Evolutionary conservation across 2,329 filamentous ascomycete species (phyloP).

Genomic region (Colletotrichum camelliae): DNA sequence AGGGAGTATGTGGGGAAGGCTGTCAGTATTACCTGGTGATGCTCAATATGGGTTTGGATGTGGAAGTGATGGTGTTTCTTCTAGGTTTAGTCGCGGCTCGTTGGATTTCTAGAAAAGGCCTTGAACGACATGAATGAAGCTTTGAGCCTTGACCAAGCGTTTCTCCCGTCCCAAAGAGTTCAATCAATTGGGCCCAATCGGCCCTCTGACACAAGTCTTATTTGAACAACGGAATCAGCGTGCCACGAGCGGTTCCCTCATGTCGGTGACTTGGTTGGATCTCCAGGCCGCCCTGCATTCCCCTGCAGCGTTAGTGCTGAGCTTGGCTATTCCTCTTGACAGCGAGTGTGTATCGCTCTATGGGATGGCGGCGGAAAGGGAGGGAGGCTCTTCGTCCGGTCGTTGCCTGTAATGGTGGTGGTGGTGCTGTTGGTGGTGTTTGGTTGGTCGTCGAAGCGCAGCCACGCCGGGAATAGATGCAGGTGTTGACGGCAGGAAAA

Average conservation of each 20-base stretch:
- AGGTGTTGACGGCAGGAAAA: background rate
- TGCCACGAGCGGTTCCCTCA: background rate
- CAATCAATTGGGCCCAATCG: background rate
- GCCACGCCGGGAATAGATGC: constrained; percentile 16
- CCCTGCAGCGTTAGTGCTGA: constrained; percentile 2
- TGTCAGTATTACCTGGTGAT: constrained; percentile 39
- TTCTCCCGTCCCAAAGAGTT: background rate
- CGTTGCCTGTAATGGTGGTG: background rate
- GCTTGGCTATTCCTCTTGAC: background rate
- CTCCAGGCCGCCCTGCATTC: background rate
- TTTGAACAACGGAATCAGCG: background rate
- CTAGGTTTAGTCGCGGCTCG: background rate
- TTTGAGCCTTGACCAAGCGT: background rate
- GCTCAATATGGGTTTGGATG: background rate
- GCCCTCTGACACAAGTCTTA: background rate
- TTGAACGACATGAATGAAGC: background rate
- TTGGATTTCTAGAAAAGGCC: background rate
- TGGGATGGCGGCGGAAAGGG: background rate
- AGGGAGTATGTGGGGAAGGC: constrained; percentile 39
- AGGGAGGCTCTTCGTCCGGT: background rate
- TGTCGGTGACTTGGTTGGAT: background rate
- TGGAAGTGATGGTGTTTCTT: background rate
- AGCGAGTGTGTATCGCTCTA: background rate
- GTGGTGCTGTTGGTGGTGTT: background rate
- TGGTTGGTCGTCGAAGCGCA: constrained; percentile 18